phyloP scores from a whole-genome alignment of 2,329 filamentous ascomycete species.

The Trichophyton simii region DNA sequence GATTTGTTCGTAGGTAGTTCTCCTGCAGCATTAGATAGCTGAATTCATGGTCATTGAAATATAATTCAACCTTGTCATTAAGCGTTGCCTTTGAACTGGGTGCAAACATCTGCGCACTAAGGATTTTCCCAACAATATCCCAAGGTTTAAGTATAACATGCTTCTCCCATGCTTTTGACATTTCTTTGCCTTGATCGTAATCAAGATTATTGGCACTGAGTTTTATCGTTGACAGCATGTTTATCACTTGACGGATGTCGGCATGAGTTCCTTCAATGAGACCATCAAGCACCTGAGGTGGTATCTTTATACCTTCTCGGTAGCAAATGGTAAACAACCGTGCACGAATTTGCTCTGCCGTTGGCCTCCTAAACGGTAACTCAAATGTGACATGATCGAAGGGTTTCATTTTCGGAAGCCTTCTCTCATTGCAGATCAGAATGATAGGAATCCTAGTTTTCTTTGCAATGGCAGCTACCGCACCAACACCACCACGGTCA shows the following conservation, averaged over 20 bases:
- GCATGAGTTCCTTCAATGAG: constrained; percentile 91
- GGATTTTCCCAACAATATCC: constrained; percentile 92
- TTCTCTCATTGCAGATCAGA: constrained; percentile 92
- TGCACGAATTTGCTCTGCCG: constrained; percentile 78
- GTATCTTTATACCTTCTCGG: constrained; percentile 77
- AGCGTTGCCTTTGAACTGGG: constrained; percentile 71
- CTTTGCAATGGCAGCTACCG: constrained; percentile 85
- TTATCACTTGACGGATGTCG: constrained; percentile 95
- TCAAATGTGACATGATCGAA: constrained; percentile 82
- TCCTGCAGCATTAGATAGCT: constrained; percentile 97
- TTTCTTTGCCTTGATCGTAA: constrained; percentile 75
- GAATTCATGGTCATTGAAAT: constrained; percentile 98
- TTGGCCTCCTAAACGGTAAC: constrained; percentile 76
- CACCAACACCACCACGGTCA: constrained; percentile 88
- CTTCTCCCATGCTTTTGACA: constrained; percentile 98
- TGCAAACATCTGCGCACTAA: constrained; percentile 76
- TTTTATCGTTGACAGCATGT: constrained; percentile 93
- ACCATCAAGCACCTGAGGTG: constrained; percentile 71
- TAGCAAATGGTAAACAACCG: constrained; percentile 92
- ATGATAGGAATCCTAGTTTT: constrained; percentile 93
- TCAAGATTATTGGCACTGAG: constrained; percentile 69
- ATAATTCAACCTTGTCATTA: constrained; percentile 96
- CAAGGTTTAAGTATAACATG: constrained; percentile 92
- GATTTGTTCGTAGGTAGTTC: constrained; percentile 82
- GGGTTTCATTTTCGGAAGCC: constrained; percentile 91